Percentiles rank a stretch among this genome's conserved stretches.
Conservation (phyloP, 2,329 filamentous ascomycete species). For the Lachnellula hyalina region DNA sequence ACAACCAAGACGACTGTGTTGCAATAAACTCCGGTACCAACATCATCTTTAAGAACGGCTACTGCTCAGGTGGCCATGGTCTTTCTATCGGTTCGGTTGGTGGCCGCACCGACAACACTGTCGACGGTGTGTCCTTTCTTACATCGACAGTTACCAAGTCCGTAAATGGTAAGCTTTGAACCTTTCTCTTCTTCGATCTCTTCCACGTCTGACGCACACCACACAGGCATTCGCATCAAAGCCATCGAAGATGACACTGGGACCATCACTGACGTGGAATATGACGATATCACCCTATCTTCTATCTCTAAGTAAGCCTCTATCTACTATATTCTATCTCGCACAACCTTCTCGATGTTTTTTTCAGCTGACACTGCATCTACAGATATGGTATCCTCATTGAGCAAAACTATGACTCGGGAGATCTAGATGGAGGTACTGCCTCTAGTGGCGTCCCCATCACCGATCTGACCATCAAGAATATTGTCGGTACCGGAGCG, state of each 20-base stretch:
- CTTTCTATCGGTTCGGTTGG: conserved; percentile 56
- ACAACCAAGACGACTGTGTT: conserved; percentile 56
- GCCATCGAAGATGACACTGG: conserved; percentile 47
- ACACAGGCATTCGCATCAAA: conserved; percentile 51
- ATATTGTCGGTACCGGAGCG: conserved; percentile 35
- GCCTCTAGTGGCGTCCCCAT: conserved; percentile 45
- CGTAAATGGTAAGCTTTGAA: conserved; percentile 41
- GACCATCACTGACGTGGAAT: conserved; percentile 46
- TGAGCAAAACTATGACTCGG: conserved; percentile 49
- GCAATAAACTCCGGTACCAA: conserved; percentile 48
- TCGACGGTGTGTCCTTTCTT: conserved; percentile 46
- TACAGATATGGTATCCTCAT: conserved; percentile 48
- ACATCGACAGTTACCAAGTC: conserved; percentile 43
- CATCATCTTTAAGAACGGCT: conserved; percentile 19
- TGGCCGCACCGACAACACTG: conserved; percentile 47
- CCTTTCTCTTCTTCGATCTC: conserved; percentile 28
- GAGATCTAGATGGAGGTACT: conserved; percentile 33
- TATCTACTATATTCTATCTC: not conserved
- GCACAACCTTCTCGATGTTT: conserved; percentile 13
- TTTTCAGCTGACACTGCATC: conserved; percentile 35
- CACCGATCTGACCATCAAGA: conserved; percentile 40
- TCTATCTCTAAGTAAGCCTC: conserved; percentile 46
- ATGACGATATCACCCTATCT: conserved; percentile 44
- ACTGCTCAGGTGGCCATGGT: conserved; percentile 34
- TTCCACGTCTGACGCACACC: conserved; percentile 35